These are phyloP conservation scores for Croton laevigatus DNA, from an alignment of 441 rosid species.

Conservation along the genomic window DNA sequence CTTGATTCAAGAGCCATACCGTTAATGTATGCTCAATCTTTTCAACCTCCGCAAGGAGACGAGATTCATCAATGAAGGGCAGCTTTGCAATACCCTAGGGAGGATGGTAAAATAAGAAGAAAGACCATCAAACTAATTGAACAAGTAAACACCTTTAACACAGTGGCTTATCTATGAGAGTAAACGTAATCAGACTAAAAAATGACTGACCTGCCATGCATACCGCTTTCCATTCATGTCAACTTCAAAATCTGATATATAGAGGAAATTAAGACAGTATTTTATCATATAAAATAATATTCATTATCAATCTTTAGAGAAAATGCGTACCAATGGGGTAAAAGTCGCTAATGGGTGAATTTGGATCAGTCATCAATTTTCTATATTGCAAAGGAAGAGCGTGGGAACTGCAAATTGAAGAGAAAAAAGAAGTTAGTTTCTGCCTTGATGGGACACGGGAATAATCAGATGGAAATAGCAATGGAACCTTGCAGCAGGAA, in stretches of 20 bases:
- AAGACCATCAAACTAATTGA: slow-evolving; percentile 7
- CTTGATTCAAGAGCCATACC: slow-evolving; percentile 41
- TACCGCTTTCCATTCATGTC: slow-evolving; percentile 96
- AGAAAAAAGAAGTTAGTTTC: slow-evolving; percentile 23
- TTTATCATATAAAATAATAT: slow-evolving; percentile 17
- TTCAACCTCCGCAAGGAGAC: slow-evolving; percentile 77
- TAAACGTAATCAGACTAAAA: slow-evolving; percentile 16
- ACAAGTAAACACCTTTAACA: slow-evolving; percentile 9
- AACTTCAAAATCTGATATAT: slow-evolving; percentile 72
- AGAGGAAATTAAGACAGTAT: slow-evolving; percentile 19
- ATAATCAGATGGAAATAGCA: background rate
- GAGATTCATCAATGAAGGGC: slow-evolving; percentile 87
- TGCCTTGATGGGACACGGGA: background rate
- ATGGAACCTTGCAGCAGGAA: slow-evolving; percentile 89
- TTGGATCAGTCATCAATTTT: slow-evolving; percentile 81
- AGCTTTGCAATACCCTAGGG: slow-evolving; percentile 81
- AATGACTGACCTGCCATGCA: slow-evolving; percentile 76
- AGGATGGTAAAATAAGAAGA: slow-evolving; percentile 15
- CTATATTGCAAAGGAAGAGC: slow-evolving; percentile 85
- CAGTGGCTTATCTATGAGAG: background rate
- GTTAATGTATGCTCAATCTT: slow-evolving; percentile 64
- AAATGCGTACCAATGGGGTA: slow-evolving; percentile 69
- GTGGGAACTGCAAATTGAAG: slow-evolving; percentile 63
- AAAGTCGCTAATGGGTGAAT: slow-evolving; percentile 85
- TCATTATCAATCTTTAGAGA: slow-evolving; percentile 8